Evolutionary conservation across 305 asterid species (phyloP).

Genomic region (Stenogyne calaminthoides): DNA sequence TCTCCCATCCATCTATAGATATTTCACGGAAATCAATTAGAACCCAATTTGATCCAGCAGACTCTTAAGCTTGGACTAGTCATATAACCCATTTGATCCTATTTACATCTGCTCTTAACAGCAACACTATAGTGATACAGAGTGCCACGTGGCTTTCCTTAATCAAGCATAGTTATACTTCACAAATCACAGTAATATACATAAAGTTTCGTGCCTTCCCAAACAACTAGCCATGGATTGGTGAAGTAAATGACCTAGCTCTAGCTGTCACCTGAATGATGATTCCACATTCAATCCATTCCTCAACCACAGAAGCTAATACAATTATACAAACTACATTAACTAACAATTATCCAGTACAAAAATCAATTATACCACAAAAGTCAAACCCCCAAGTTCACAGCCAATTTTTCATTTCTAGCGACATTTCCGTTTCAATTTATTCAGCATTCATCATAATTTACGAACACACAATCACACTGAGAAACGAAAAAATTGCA

Average conservation of each 20-base stretch:
- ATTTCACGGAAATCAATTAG: neutral
- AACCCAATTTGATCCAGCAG: neutral
- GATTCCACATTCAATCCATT: neutral
- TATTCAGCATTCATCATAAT: conserved; percentile 12
- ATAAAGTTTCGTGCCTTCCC: neutral
- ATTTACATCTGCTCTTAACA: neutral
- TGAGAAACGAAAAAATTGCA: neutral
- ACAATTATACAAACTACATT: neutral
- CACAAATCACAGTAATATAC: neutral
- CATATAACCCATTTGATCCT: neutral
- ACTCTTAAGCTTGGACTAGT: neutral
- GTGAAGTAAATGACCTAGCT: neutral
- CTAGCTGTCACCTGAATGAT: neutral
- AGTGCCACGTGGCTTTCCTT: neutral
- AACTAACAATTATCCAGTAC: conserved; percentile 1
- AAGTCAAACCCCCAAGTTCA: neutral
- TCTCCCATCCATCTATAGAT: conserved; percentile 88
- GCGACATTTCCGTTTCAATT: neutral
- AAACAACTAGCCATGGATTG: neutral
- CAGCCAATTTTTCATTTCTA: neutral
- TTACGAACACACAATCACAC: neutral
- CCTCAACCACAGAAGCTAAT: neutral
- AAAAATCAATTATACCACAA: neutral
- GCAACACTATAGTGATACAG: neutral
- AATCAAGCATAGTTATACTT: neutral